Evolutionary conservation across 371 early-diverging fungal species (phyloP).

Genomic region (Lichtheimia ramosa): DNA sequence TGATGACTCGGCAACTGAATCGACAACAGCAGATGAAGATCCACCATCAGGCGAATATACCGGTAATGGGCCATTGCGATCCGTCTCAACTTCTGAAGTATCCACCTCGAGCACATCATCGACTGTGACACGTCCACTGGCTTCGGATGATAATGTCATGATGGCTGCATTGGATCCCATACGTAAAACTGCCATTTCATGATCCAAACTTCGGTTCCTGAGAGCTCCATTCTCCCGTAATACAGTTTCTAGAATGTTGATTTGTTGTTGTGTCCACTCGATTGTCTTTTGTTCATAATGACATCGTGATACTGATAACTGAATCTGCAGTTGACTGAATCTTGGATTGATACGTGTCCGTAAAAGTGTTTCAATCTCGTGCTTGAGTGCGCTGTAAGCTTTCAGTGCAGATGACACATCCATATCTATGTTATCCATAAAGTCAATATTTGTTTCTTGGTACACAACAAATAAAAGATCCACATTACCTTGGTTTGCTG

Average conservation of each 20-base stretch:
- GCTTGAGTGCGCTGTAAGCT: slow-evolving; percentile 33
- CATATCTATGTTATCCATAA: slow-evolving; percentile 7
- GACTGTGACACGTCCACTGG: slow-evolving; percentile 39
- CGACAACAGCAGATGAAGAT: background rate
- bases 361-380: slow-evolving; percentile 39
- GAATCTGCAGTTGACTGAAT: slow-evolving; percentile 30
- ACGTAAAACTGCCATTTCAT: slow-evolving; percentile 34
- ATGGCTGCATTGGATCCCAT: slow-evolving; percentile 50
- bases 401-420: slow-evolving; percentile 24
- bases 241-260: slow-evolving; percentile 31
- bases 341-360: slow-evolving; percentile 43
- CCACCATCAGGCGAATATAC: slow-evolving; percentile 24
- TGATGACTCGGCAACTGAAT: background rate
- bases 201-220: slow-evolving; percentile 27
- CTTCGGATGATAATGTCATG: slow-evolving; percentile 36
- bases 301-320: slow-evolving; percentile 27
- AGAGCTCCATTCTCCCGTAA: slow-evolving; percentile 34
- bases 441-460: too few relatives aligned
- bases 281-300: slow-evolving; percentile 40
- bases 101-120: slow-evolving; percentile 46
- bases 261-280: slow-evolving; percentile 48
- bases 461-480: background rate
- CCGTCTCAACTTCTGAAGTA: slow-evolving; percentile 16
- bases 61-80: slow-evolving; percentile 30
- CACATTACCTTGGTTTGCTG: slow-evolving; percentile 13